These are phyloP conservation scores for Suillus ampliporus DNA, from an alignment of 768 basidiomycete species.

Conservation along the genomic window DNA sequence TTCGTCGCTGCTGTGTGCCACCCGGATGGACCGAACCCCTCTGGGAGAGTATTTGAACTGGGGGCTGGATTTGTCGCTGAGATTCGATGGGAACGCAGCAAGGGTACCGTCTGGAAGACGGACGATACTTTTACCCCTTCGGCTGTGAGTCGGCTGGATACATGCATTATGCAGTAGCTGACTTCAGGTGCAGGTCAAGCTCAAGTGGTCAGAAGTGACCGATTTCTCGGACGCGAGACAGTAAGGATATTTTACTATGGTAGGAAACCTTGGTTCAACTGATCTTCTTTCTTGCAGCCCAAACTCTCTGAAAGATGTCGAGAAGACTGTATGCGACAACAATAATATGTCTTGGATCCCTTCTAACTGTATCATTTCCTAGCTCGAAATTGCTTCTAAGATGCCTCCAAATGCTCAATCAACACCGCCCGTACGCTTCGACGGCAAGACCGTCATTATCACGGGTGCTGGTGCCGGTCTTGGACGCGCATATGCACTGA, in stretches of 20 bases:
- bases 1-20: slow-evolving; percentile 89
- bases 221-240: slow-evolving; percentile 77
- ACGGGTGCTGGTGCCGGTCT: slow-evolving; percentile 96
- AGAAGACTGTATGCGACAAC: slow-evolving; percentile 51
- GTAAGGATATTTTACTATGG: slow-evolving; percentile 47
- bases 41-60: slow-evolving; percentile 87
- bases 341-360: neutral
- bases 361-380: slow-evolving; percentile 27
- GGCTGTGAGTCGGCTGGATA: slow-evolving; percentile 58
- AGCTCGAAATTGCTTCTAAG: slow-evolving; percentile 67
- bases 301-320: slow-evolving; percentile 62
- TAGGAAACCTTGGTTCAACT: slow-evolving; percentile 1
- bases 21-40: slow-evolving; percentile 79
- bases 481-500: slow-evolving; percentile 88
- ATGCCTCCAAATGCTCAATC: slow-evolving; percentile 73
- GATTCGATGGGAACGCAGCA: slow-evolving; percentile 91
- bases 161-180: neutral
- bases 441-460: slow-evolving; percentile 89
- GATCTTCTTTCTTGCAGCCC: slow-evolving; percentile 55
- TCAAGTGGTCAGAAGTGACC: slow-evolving; percentile 79
- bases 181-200: slow-evolving; percentile 63
- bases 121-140: slow-evolving; percentile 93
- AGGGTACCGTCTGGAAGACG: slow-evolving; percentile 87
- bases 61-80: slow-evolving; percentile 94
- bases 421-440: slow-evolving; percentile 75